phyloP scores from a whole-genome alignment of 1,284 basidiomycete species.

The Calocybe gambosa region DNA sequence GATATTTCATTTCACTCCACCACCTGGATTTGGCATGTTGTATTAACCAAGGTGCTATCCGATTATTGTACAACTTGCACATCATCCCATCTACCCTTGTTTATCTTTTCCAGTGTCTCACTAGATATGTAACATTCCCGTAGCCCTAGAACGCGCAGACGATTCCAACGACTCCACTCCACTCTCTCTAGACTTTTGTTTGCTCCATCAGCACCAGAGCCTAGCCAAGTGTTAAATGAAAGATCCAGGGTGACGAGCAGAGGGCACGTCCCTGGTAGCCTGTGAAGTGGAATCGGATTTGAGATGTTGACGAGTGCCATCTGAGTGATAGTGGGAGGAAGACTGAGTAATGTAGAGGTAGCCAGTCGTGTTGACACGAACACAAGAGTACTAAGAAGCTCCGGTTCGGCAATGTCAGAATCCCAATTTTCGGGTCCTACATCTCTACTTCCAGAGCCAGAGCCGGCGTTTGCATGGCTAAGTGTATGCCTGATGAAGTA shows the following conservation, averaged over 20 bases:
- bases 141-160: constrained; percentile 47
- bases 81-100: constrained; percentile 58
- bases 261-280: constrained; percentile 55
- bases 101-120: constrained; percentile 39
- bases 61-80: constrained; percentile 38
- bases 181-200: constrained; percentile 40
- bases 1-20: constrained; percentile 5
- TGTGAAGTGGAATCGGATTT: constrained; percentile 44
- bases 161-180: constrained; percentile 48
- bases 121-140: constrained; percentile 41
- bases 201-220: constrained; percentile 23
- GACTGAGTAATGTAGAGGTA: constrained; percentile 33
- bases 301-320: constrained; percentile 51
- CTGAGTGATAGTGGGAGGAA: constrained; percentile 55
- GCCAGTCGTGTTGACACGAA: constrained; percentile 32
- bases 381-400: constrained; percentile 34
- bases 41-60: background rate
- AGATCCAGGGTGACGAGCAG: constrained; percentile 57
- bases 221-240: constrained; percentile 62
- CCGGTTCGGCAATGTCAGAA: constrained; percentile 21
- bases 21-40: background rate
- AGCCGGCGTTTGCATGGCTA: background rate
- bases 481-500: constrained; percentile 28
- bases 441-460: background rate
- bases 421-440: constrained; percentile 25